Conservation (phyloP, 176 grass and related monocot species). For the Musa schizocarpa region DNA sequence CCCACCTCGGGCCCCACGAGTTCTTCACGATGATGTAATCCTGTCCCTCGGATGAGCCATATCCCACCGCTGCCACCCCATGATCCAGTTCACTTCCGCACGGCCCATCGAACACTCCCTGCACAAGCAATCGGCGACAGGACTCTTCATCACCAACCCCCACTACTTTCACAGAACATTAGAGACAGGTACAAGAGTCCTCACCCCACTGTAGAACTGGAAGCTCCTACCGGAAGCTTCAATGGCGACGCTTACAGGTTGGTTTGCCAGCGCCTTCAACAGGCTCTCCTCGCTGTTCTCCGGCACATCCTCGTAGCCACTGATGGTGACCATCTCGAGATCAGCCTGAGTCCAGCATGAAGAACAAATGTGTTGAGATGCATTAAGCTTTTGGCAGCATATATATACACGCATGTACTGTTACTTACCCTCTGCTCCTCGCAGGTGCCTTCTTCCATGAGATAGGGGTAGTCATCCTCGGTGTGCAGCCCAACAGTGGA, state of each 20-base stretch:
- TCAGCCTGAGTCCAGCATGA: conserved; percentile 29
- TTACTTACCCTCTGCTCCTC: conserved; percentile 39
- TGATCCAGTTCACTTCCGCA: conserved; percentile 57
- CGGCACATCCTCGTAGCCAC: conserved; percentile 63
- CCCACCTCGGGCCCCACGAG: conserved; percentile 67
- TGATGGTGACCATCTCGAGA: conserved; percentile 38
- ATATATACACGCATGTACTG: background rate
- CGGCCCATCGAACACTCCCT: conserved; percentile 64
- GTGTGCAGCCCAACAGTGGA: conserved; percentile 45
- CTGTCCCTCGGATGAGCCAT: conserved; percentile 41
- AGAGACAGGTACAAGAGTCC: background rate
- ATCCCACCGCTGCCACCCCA: conserved; percentile 62
- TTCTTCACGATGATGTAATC: conserved; percentile 76
- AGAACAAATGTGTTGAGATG: background rate
- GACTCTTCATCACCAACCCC: background rate
- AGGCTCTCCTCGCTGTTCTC: conserved; percentile 61
- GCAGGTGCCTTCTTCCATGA: conserved; percentile 70
- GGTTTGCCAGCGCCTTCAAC: conserved; percentile 52
- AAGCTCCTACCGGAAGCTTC: conserved; percentile 59
- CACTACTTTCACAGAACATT: background rate
- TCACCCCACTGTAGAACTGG: conserved; percentile 90
- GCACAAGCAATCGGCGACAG: background rate
- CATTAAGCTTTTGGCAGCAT: background rate
- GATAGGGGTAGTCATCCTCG: conserved; percentile 69
- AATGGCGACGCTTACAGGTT: conserved; percentile 72